Evolutionary conservation across 2,329 filamentous ascomycete species (phyloP), one percentile per base, ranked within the genome.

Genomic region (Dactylonectria estremocensis): DNA sequence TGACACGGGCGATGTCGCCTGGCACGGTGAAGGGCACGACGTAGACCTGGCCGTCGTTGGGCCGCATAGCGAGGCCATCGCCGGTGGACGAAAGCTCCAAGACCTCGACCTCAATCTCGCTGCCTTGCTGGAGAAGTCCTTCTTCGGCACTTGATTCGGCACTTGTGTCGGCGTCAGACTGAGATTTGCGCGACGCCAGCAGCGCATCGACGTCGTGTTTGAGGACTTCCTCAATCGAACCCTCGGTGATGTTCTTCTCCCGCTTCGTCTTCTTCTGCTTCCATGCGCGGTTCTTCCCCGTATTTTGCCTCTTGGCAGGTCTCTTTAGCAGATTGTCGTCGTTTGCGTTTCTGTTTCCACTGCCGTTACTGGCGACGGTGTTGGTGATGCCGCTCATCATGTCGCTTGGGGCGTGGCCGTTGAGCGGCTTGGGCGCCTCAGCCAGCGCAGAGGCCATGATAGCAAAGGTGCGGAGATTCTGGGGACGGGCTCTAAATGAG

Each of bases 21-120:
- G 96, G 95, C 2, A 95, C 88, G 22, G 92, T 89, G 78, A 98
- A 99, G 4, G 95, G 95, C 1, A 98, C 92, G 57, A 96, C 91
- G 77, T 95, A 98, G 79, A 98, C 85, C 67, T 87, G 88, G 61
- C 80, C 76, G 82, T 83, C 92, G 67, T 89, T 87, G 31, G 89
- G 83, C n/a, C 89, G 88, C 65, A 93, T 85, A 4, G 93, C 96
- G 63, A 99, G 87, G 3, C 94, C 96, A 74, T 98, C 96, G 60
- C 96, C 96, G 0, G 94, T 97, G 0, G 95, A 98, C 0, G 95
- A 97, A 37, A 98, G 86, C 72, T 93, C 90, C 7, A 90, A 81
- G 65, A 98, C 91, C n/a, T 92, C 90, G 46, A 98, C 89, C 60
- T 97, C 91, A 46, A 96, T 89, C 78, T 97, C 93, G 6, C 90